Percentiles rank a stretch among this genome's conserved stretches.
Conservation (phyloP, 768 basidiomycete genomes). For the Tulasnella sp. region DNA sequence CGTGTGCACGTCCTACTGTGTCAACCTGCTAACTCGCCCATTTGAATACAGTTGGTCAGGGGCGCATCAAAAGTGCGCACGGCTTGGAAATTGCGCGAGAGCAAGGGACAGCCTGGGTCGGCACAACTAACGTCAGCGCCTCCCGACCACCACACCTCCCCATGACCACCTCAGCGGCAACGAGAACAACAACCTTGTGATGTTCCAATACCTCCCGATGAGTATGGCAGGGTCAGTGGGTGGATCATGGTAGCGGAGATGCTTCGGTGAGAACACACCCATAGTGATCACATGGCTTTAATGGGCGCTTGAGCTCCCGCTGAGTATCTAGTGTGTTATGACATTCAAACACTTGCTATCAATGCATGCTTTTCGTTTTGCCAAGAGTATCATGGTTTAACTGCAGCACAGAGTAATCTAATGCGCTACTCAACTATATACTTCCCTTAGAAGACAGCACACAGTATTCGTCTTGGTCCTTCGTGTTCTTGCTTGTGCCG, state of each 20-base stretch:
- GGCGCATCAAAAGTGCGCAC: conserved; percentile 1
- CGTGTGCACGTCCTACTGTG: no score
- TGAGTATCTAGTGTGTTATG: neutral
- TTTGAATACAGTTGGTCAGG: conserved; percentile 9
- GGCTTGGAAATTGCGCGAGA: conserved; percentile 15
- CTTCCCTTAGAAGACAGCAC: no score
- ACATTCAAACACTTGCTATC: neutral
- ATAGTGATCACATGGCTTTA: neutral
- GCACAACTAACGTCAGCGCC: conserved; percentile 6
- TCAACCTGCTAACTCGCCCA: neutral
- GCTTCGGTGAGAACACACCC: neutral
- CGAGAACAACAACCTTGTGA: neutral
- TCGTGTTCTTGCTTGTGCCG: no score
- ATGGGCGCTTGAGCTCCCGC: neutral
- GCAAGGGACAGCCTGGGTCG: neutral
- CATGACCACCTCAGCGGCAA: neutral
- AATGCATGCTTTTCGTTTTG: no score
- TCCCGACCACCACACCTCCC: conserved; percentile 11
- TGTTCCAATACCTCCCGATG: conserved; percentile 1
- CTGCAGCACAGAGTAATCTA: no score
- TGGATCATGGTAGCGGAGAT: conserved; percentile 11
- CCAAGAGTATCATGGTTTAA: no score
- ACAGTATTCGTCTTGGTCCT: no score
- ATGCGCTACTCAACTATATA: no score
- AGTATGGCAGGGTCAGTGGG: conserved; percentile 13